Conservation (phyloP, 2,329 filamentous ascomycete genomes). For the Cordyceps cicadae region DNA sequence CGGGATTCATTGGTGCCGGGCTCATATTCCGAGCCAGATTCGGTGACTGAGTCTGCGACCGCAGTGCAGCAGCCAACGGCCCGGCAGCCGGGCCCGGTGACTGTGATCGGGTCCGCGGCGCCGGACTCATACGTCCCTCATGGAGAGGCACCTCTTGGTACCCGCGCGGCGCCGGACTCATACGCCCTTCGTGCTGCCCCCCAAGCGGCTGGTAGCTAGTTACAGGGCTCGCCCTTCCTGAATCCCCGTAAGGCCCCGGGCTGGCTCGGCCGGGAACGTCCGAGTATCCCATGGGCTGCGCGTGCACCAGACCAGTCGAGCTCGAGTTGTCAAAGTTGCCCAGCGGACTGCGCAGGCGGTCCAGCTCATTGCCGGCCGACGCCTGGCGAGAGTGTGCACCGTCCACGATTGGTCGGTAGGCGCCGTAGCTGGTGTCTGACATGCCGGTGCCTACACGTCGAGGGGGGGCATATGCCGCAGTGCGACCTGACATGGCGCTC, state of each 20-base stretch:
- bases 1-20: constrained; percentile 5
- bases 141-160: constrained; percentile 1
- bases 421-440: constrained; percentile 23
- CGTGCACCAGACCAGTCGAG: constrained; percentile 41
- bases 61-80: constrained; percentile 17
- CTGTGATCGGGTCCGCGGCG: neutral
- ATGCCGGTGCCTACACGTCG: constrained; percentile 8
- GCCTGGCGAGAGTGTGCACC: neutral
- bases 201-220: neutral
- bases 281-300: constrained; percentile 32
- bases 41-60: neutral
- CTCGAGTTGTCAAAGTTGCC: constrained; percentile 47
- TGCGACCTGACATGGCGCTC: constrained; percentile 33
- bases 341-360: constrained; percentile 37
- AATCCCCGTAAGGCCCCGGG: neutral
- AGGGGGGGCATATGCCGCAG: constrained; percentile 26
- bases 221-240: neutral
- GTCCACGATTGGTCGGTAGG: constrained; percentile 18
- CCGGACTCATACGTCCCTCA: constrained; percentile 6
- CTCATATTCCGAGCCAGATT: constrained; percentile 38
- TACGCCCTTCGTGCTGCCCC: neutral
- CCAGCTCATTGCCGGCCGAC: constrained; percentile 12
- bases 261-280: constrained; percentile 16
- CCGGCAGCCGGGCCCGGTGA: constrained; percentile 13
- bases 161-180: neutral